phyloP scores from a whole-genome alignment of 176 grass and related monocot species.

The Tuctoria greenei region DNA sequence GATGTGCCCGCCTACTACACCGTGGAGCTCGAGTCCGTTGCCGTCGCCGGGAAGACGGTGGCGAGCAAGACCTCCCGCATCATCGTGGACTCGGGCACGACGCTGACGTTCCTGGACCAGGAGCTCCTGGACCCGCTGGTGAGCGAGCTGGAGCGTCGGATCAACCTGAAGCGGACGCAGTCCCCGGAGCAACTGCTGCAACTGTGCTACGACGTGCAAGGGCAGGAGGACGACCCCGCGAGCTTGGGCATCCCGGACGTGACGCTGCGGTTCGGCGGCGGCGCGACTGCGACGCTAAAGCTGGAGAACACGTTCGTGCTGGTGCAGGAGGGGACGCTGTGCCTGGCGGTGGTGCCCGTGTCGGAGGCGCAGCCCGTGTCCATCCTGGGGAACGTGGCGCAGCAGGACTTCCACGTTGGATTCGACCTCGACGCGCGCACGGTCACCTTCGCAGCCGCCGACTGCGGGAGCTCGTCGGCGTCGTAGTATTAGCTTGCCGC shows the following conservation, averaged over 20 bases:
- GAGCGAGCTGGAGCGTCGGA: slow-evolving; percentile 21
- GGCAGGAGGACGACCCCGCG: not conserved
- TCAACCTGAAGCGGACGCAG: slow-evolving; percentile 27
- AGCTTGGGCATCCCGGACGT: slow-evolving; percentile 37
- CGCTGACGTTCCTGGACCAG: slow-evolving; percentile 45
- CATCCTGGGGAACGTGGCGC: slow-evolving; percentile 59
- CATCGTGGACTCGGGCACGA: slow-evolving; percentile 66
- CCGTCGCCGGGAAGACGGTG: slow-evolving; percentile 27
- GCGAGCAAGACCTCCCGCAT: not conserved
- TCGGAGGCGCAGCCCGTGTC: not conserved
- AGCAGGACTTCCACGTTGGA: slow-evolving; percentile 61
- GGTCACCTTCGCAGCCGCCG: slow-evolving; percentile 46
- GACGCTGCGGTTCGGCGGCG: slow-evolving; percentile 39
- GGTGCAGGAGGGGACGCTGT: slow-evolving; percentile 28
- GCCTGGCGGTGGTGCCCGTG: slow-evolving; percentile 33
- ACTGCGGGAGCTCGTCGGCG: slow-evolving; percentile 32
- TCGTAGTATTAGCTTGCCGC: not conserved
- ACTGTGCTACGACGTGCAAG: slow-evolving; percentile 47
- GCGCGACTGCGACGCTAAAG: slow-evolving; percentile 35
- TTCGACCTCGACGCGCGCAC: slow-evolving; percentile 55
- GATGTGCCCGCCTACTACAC: slow-evolving; percentile 28
- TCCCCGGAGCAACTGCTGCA: slow-evolving; percentile 34
- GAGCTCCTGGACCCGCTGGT: slow-evolving; percentile 23
- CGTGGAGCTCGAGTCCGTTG: slow-evolving; percentile 37
- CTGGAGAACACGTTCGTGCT: slow-evolving; percentile 35